phyloP scores from a whole-genome alignment of 768 basidiomycete species.

The Xerocomellus chrysenteron region DNA sequence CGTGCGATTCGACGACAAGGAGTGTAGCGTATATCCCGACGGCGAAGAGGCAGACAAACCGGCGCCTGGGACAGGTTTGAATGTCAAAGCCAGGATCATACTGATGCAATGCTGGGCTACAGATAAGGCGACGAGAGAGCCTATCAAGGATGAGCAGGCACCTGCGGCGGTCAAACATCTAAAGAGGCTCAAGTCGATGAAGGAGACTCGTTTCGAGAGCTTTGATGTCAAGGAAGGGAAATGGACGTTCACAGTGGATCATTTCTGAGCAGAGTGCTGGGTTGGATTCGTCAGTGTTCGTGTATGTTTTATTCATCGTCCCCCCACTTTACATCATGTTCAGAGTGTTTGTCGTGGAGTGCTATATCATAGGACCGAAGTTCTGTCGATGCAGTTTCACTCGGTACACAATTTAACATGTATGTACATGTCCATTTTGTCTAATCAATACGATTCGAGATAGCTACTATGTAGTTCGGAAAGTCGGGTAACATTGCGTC shows the following conservation, averaged over 20 bases:
- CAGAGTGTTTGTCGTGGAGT: neutral
- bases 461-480: neutral
- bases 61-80: slow-evolving; percentile 79
- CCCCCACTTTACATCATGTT: neutral
- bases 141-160: slow-evolving; percentile 79
- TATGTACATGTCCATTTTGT: slow-evolving; percentile 16
- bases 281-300: neutral
- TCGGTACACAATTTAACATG: slow-evolving; percentile 13
- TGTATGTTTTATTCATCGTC: neutral
- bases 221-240: slow-evolving; percentile 80
- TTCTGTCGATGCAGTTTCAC: neutral
- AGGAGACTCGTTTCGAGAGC: slow-evolving; percentile 78
- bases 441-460: slow-evolving; percentile 1
- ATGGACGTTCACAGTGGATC: slow-evolving; percentile 94
- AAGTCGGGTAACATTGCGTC: neutral
- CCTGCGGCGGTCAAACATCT: slow-evolving; percentile 69
- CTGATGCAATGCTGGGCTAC: slow-evolving; percentile 83
- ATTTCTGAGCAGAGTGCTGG: slow-evolving; percentile 59
- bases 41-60: slow-evolving; percentile 85
- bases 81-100: slow-evolving; percentile 78
- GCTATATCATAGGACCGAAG: slow-evolving; percentile 11
- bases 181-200: slow-evolving; percentile 80
- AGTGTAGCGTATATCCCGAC: slow-evolving; percentile 92
- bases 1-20: slow-evolving; percentile 86
- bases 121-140: slow-evolving; percentile 88